Conservation (phyloP, 768 basidiomycete species). For the Lactarius pseudohatsudake region DNA sequence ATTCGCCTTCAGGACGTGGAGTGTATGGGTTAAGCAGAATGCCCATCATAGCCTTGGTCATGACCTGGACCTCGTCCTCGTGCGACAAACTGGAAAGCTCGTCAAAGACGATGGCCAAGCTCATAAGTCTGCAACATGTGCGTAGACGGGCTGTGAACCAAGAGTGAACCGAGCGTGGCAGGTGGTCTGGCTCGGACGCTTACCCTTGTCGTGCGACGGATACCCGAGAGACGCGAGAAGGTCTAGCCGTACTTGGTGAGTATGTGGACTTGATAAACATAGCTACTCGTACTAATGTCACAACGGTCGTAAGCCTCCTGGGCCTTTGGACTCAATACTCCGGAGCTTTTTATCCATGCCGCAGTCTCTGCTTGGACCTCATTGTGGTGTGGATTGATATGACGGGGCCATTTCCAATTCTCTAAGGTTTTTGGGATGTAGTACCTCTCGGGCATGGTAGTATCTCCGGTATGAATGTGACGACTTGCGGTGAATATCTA, state of each 20-base stretch:
- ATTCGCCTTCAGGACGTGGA: conserved; percentile 20
- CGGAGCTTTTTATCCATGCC: conserved; percentile 24
- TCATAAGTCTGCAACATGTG: conserved; percentile 13
- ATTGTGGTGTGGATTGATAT: conserved; percentile 24
- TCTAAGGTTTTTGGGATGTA: conserved; percentile 15
- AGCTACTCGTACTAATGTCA: conserved; percentile 24
- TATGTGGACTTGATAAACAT: too few relatives aligned
- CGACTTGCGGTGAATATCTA: background rate
- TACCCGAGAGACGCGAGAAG: conserved; percentile 27
- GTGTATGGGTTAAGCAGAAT: conserved; percentile 23
- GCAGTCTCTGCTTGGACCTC: conserved; percentile 18
- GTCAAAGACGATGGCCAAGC: conserved; percentile 24
- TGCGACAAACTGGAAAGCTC: conserved; percentile 19
- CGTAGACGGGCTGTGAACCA: conserved; percentile 16
- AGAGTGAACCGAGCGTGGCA: background rate
- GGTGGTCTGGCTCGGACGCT: too few relatives aligned
- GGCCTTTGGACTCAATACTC: conserved; percentile 16
- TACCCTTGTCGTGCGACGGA: conserved; percentile 19
- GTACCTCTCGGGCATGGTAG: conserved; percentile 3
- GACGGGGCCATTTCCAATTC: conserved; percentile 28
- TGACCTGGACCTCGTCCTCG: background rate
- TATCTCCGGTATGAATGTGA: background rate
- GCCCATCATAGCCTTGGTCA: conserved; percentile 22
- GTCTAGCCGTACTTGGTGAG: conserved; percentile 12
- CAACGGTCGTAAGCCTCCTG: conserved; percentile 22